These are phyloP conservation scores for Candida gigantensis DNA, from an alignment of 1,139 yeast species.

Conservation along the genomic window DNA sequence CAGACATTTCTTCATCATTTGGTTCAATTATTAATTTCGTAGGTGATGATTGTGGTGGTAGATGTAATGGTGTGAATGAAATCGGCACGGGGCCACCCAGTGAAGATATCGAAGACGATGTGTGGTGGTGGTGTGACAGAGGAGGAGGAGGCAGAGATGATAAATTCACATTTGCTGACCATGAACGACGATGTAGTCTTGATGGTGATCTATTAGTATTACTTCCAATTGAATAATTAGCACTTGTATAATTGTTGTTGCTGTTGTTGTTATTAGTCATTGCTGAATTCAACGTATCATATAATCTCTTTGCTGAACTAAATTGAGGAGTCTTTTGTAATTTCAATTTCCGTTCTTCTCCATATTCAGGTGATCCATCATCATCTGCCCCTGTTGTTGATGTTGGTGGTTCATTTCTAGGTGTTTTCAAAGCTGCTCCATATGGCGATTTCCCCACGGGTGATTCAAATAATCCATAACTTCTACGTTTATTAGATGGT, in stretches of 20 bases:
- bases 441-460: constrained; percentile 41
- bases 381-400: no score
- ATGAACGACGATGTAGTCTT: neutral
- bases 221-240: neutral
- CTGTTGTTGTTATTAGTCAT: constrained; percentile 14
- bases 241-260: neutral
- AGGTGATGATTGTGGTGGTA: constrained; percentile 1
- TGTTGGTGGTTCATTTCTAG: constrained; percentile 35
- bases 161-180: constrained; percentile 1
- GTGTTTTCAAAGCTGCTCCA: constrained; percentile 35
- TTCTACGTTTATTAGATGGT: constrained; percentile 41
- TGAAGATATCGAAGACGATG: neutral
- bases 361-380: constrained; percentile 18
- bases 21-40: constrained; percentile 1
- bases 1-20: neutral
- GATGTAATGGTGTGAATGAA: neutral
- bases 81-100: no score
- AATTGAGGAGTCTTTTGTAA: constrained; percentile 44
- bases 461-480: constrained; percentile 30
- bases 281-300: constrained; percentile 16
- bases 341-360: constrained; percentile 24
- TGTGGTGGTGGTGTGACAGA: neutral
- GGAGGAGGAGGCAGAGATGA: neutral
- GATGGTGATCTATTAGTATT: constrained; percentile 1
- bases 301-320: constrained; percentile 41